These are phyloP conservation scores for Sisymbrium altissimum DNA, from an alignment of 345 rosid species.

Conservation along the genomic window DNA sequence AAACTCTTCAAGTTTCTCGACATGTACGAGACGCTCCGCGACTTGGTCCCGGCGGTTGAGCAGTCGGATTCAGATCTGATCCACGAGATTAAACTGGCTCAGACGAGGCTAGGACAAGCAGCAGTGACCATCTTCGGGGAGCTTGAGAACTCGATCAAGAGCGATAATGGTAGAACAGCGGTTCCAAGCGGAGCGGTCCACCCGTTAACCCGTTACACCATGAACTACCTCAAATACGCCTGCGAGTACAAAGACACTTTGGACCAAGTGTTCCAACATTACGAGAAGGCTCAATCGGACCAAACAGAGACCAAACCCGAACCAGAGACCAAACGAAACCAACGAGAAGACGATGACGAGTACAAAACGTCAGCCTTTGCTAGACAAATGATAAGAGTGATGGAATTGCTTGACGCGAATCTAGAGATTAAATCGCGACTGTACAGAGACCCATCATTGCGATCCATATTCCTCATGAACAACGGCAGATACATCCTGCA, in stretches of 20 bases:
- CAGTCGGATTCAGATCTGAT: constrained; percentile 40
- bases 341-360: constrained; percentile 27
- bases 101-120: constrained; percentile 54
- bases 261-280: constrained; percentile 59
- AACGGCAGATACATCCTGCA: constrained; percentile 80
- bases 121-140: constrained; percentile 63
- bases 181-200: constrained; percentile 87
- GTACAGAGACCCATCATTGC: constrained; percentile 55
- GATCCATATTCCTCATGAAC: constrained; percentile 84
- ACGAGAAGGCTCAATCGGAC: constrained; percentile 17
- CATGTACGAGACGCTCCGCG: constrained; percentile 67
- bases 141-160: constrained; percentile 69
- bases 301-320: constrained; percentile 9
- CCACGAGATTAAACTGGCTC: constrained; percentile 38
- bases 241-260: constrained; percentile 71
- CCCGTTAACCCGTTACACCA: constrained; percentile 81
- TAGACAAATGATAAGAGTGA: constrained; percentile 41
- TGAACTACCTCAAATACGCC: constrained; percentile 78
- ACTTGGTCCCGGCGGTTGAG: constrained; percentile 36
- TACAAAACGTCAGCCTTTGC: constrained; percentile 40
- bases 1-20: constrained; percentile 80
- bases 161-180: constrained; percentile 53
- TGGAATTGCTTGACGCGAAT: constrained; percentile 72
- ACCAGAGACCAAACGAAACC: constrained; percentile 17
- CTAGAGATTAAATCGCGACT: constrained; percentile 59